Conservation (phyloP, 2,329 filamentous ascomycete genomes). For the Fusarium falciforme region DNA sequence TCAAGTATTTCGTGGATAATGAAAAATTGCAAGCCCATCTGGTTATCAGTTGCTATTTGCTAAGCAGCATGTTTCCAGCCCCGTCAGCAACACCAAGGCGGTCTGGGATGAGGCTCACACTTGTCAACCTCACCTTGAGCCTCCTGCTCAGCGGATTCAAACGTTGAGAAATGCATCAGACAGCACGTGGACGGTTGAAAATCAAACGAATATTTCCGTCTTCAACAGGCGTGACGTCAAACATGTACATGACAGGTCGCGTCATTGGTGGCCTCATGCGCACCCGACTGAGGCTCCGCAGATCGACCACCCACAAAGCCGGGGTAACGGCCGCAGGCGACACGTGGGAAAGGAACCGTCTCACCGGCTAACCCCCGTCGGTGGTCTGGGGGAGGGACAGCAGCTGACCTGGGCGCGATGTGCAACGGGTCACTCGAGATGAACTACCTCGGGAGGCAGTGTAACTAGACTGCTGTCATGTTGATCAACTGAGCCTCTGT, state of each 20-base stretch:
- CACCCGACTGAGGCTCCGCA: neutral
- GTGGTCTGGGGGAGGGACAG: neutral
- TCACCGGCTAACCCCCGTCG: neutral
- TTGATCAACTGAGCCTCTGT: neutral
- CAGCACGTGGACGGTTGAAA: neutral
- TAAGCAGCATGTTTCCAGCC: neutral
- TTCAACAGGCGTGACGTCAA: neutral
- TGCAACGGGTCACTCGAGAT: neutral
- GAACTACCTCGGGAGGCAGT: neutral
- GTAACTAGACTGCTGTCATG: neutral
- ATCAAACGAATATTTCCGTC: neutral
- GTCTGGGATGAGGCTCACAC: neutral
- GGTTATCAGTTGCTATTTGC: neutral
- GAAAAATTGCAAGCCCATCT: neutral
- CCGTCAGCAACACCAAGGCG: neutral
- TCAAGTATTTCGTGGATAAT: neutral
- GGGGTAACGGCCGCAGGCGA: neutral
- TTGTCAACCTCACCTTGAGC: neutral
- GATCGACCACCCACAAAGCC: neutral
- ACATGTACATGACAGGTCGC: neutral
- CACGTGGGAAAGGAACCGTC: neutral
- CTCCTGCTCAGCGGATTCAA: neutral
- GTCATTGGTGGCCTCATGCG: neutral
- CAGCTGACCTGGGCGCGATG: neutral
- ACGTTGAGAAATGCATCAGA: neutral